phyloP scores from a whole-genome alignment of 1,139 yeast species.

The Blastobotrys buckinghamii region DNA sequence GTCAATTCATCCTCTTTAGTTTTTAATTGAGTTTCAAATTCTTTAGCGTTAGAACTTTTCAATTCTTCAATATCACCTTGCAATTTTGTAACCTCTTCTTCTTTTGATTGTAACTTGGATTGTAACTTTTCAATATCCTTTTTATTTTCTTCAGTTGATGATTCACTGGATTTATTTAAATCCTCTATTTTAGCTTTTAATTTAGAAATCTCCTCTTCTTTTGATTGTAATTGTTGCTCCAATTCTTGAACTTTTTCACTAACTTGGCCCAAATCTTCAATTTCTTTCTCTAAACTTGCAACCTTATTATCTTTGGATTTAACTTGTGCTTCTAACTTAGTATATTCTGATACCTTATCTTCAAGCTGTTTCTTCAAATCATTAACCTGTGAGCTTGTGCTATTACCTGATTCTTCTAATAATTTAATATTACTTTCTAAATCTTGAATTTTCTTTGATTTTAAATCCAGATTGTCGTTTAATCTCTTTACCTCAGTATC shows the following conservation, averaged over 20 bases:
- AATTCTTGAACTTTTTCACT: background rate
- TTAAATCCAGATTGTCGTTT: background rate
- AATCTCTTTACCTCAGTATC: background rate
- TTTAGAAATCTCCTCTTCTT: background rate
- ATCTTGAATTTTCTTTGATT: background rate
- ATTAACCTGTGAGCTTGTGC: slow-evolving; percentile 4
- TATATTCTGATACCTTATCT: background rate
- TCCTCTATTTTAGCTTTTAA: background rate
- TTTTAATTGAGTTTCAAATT: too few relatives aligned
- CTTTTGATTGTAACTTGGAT: background rate
- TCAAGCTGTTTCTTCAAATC: background rate
- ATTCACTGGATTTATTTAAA: background rate
- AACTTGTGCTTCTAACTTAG: background rate
- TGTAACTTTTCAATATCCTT: too few relatives aligned
- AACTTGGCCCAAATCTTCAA: background rate
- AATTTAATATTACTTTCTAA: background rate
- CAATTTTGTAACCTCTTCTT: background rate
- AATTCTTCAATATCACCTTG: background rate
- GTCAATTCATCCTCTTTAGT: too few relatives aligned
- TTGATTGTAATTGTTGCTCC: background rate
- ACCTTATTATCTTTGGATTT: background rate
- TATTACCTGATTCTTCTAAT: background rate
- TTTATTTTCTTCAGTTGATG: background rate
- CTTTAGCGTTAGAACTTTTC: too few relatives aligned
- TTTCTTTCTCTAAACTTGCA: background rate